These are phyloP conservation scores for Athelia sp. DNA, from an alignment of 1,284 basidiomycete species.

Conservation along the genomic window DNA sequence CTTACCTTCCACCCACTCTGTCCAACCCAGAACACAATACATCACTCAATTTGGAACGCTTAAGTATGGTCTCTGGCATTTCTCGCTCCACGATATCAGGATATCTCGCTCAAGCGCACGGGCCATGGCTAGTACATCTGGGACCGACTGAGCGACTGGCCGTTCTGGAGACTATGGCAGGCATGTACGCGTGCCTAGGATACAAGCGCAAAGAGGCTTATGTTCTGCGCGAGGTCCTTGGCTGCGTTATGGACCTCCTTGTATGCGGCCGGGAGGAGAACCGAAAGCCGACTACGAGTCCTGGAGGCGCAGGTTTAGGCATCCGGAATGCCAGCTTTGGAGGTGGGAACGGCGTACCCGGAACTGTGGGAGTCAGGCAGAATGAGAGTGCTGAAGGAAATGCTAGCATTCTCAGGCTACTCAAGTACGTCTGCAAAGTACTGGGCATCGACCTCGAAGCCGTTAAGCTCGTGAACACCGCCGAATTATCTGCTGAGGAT, in stretches of 20 bases:
- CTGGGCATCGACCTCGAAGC: conserved; percentile 77
- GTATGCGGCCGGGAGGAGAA: conserved; percentile 72
- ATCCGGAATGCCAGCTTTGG: conserved; percentile 33
- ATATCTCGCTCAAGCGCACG: conserved; percentile 66
- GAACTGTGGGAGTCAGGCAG: conserved; percentile 62
- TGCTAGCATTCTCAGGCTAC: conserved; percentile 65
- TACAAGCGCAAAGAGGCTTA: conserved; percentile 84
- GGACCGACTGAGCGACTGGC: conserved; percentile 70
- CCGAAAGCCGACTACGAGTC: conserved; percentile 24
- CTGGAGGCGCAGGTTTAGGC: conserved; percentile 34
- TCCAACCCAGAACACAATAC: conserved; percentile 34
- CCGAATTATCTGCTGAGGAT: conserved; percentile 12
- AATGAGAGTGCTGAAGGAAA: conserved; percentile 77
- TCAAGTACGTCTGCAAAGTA: conserved; percentile 70
- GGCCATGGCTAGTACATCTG: conserved; percentile 82
- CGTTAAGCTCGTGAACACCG: conserved; percentile 42
- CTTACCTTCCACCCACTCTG: conserved; percentile 50
- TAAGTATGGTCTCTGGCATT: conserved; percentile 64
- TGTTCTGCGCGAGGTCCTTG: conserved; percentile 78
- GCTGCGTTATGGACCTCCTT: conserved; percentile 74
- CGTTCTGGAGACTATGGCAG: conserved; percentile 65
- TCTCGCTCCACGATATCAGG: conserved; percentile 62
- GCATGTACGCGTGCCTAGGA: conserved; percentile 73
- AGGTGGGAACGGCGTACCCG: too few relatives aligned
- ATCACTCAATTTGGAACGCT: conserved; percentile 49